phyloP scores from a whole-genome alignment of 83 land plant genomes.

The Thuja plicata region DNA sequence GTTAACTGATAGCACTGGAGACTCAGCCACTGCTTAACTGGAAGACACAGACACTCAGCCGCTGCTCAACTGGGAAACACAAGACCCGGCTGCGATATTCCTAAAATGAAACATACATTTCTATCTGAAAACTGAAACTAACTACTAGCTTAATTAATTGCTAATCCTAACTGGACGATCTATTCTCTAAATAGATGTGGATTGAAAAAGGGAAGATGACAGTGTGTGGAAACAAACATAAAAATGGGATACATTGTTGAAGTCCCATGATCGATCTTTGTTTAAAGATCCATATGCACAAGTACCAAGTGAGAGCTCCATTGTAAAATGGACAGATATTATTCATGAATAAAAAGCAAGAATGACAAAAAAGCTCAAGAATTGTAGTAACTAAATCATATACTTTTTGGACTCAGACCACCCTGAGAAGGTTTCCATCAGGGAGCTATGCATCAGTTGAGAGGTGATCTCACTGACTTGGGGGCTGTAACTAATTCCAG shows the following conservation, averaged over 20 bases:
- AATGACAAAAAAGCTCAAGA: neutral
- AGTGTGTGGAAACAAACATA: neutral
- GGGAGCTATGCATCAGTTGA: neutral
- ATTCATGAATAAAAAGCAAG: neutral
- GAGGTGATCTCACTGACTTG: neutral
- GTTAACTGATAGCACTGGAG: too few relatives aligned
- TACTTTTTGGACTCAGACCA: neutral
- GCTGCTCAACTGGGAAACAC: too few relatives aligned
- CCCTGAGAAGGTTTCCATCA: neutral
- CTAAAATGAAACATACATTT: too few relatives aligned
- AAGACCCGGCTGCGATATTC: too few relatives aligned
- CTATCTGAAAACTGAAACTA: too few relatives aligned
- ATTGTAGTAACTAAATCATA: neutral
- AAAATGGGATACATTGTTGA: neutral
- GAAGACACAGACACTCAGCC: too few relatives aligned
- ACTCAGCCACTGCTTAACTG: too few relatives aligned
- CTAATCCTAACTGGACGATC: too few relatives aligned
- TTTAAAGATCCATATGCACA: neutral
- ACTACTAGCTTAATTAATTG: too few relatives aligned
- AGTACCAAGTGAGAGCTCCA: neutral
- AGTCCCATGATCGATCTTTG: neutral
- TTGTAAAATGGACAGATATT: neutral
- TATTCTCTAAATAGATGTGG: too few relatives aligned
- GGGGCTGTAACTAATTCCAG: neutral
- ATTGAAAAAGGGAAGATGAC: too few relatives aligned